phyloP scores from a whole-genome alignment of 2,329 filamentous ascomycete species.

The Cryphonectria radicalis region DNA sequence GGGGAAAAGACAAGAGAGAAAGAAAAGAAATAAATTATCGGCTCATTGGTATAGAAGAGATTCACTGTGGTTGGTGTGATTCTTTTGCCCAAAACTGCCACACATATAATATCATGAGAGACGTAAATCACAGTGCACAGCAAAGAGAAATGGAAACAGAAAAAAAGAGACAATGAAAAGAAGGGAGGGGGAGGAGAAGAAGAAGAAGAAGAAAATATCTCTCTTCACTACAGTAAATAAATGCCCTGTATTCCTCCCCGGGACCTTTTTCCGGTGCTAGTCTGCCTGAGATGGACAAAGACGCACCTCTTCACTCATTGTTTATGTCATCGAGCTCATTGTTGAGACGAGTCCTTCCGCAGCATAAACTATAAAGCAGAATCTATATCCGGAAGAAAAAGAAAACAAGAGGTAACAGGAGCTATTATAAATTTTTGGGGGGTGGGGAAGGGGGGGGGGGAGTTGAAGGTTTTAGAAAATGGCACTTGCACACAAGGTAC shows the following conservation, averaged over 20 bases:
- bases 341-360: not conserved
- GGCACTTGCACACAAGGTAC: too few species aligned
- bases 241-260: not conserved
- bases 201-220: not conserved
- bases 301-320: not conserved
- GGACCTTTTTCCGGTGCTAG: not conserved
- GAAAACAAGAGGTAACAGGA: not conserved
- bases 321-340: not conserved
- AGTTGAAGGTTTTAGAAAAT: too few species aligned
- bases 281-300: constrained; percentile 3
- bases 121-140: not conserved
- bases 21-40: too few species aligned
- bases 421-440: not conserved
- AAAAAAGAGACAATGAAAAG: not conserved
- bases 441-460: too few species aligned
- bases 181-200: too few species aligned
- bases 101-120: not conserved
- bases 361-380: not conserved
- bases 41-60: too few species aligned
- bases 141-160: not conserved
- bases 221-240: not conserved
- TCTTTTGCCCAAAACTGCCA: not conserved
- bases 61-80: not conserved
- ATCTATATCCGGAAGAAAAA: not conserved
- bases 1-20: not conserved